A percentile compares a stretch with the other conserved stretches of the same genome.
Evolutionary conservation across 108 stramenopile species (phyloP).

Genomic region (Hondaea fermentalgiana): DNA sequence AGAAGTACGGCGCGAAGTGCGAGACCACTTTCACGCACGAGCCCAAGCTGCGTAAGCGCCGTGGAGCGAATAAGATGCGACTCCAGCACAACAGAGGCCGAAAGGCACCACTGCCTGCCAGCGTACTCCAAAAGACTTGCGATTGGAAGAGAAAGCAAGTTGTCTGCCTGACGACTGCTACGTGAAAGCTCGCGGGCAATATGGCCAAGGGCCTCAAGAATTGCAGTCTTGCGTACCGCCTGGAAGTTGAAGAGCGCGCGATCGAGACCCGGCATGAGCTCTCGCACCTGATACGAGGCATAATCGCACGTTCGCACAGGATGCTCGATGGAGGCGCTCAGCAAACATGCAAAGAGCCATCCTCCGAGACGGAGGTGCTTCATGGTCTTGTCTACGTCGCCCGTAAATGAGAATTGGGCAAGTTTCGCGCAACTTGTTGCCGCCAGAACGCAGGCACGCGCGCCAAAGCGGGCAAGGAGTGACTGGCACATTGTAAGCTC

Average conservation of each 20-base stretch:
- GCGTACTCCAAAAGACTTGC: not conserved
- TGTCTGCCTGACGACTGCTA: not conserved
- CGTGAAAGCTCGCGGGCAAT: not conserved
- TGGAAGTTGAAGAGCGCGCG: not conserved
- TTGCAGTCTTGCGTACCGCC: not conserved
- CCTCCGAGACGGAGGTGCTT: not conserved
- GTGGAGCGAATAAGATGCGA: not conserved
- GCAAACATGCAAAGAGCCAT: not conserved
- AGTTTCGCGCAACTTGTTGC: not conserved
- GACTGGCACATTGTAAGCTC: not conserved
- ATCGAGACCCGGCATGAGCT: not conserved
- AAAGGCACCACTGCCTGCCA: not conserved
- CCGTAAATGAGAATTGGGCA: not conserved
- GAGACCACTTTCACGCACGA: not conserved
- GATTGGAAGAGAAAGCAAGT: not conserved
- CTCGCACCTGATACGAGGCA: not conserved
- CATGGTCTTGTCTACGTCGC: not conserved
- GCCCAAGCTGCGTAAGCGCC: not conserved
- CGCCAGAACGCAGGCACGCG: not conserved
- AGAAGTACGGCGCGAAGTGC: not conserved
- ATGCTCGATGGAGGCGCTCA: not conserved
- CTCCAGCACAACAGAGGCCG: not conserved
- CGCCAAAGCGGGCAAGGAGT: not conserved
- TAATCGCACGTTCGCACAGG: not conserved
- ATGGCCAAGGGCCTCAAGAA: not conserved